A percentile compares a stretch with the other conserved stretches of the same genome.
Conservation (phyloP, 345 rosid genomes). For the Passiflora organensis region DNA sequence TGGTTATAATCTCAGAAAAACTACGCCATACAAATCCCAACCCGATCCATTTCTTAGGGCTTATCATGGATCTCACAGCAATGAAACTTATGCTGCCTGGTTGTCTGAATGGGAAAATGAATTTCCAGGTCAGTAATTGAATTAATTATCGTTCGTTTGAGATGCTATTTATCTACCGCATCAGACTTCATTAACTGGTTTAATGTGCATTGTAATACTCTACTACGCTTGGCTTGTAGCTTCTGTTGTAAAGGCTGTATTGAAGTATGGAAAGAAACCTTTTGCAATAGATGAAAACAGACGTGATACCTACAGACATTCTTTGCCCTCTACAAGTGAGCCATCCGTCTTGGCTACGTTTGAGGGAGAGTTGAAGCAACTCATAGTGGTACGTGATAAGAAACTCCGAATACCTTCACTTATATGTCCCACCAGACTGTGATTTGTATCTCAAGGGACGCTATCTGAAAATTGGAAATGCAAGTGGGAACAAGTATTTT, state of each 20-base stretch:
- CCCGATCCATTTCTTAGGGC: slow-evolving; percentile 47
- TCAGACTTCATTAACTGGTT: neutral
- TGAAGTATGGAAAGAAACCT: slow-evolving; percentile 80
- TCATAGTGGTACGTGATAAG: slow-evolving; percentile 48
- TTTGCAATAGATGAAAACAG: slow-evolving; percentile 65
- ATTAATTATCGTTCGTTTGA: slow-evolving; percentile 1
- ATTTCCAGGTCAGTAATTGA: slow-evolving; percentile 61
- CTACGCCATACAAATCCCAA: slow-evolving; percentile 39
- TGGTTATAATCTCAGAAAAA: slow-evolving; percentile 66
- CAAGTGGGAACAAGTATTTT: too few species aligned
- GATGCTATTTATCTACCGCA: neutral
- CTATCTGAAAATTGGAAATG: too few species aligned
- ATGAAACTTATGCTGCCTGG: slow-evolving; percentile 50
- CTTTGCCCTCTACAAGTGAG: slow-evolving; percentile 36
- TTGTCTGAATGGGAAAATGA: slow-evolving; percentile 81
- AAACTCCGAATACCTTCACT: neutral
- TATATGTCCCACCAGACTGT: neutral
- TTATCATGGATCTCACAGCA: slow-evolving; percentile 39
- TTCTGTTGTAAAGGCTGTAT: slow-evolving; percentile 80
- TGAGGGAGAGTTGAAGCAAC: slow-evolving; percentile 63
- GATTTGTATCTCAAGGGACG: too few species aligned
- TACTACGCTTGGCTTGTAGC: slow-evolving; percentile 50
- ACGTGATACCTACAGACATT: slow-evolving; percentile 60
- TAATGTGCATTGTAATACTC: slow-evolving; percentile 3
- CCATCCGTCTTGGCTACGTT: slow-evolving; percentile 40